Percentiles rank a stretch among this genome's conserved stretches.
phyloP scores from a whole-genome alignment of 768 basidiomycete genomes.

The Suillus clintonianus region DNA sequence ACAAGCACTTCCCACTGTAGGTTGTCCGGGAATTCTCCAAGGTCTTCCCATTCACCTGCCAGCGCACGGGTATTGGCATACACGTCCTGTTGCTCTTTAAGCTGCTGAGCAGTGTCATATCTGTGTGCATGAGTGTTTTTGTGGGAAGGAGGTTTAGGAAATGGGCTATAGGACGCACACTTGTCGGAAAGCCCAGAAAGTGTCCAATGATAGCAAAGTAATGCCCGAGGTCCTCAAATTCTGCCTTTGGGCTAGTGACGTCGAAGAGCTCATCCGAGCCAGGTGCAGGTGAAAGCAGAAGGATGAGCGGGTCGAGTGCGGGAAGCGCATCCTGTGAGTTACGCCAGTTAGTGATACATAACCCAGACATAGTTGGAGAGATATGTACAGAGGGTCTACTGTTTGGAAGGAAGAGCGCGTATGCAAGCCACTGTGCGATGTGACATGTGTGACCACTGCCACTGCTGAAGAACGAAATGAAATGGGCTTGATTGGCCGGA shows the following conservation, averaged over 20 bases:
- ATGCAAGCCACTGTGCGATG: slow-evolving; percentile 61
- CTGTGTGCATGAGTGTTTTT: slow-evolving; percentile 21
- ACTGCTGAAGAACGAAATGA: slow-evolving; percentile 52
- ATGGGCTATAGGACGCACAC: slow-evolving; percentile 34
- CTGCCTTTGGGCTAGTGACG: slow-evolving; percentile 50
- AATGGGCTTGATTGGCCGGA: slow-evolving; percentile 50
- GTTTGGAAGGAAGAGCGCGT: slow-evolving; percentile 29
- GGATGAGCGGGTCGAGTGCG: slow-evolving; percentile 50
- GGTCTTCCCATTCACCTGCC: slow-evolving; percentile 38
- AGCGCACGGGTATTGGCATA: slow-evolving; percentile 51
- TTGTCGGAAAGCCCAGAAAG: slow-evolving; percentile 52
- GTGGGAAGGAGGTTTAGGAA: not conserved
- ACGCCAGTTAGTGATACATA: not conserved
- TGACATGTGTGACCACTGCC: slow-evolving; percentile 52
- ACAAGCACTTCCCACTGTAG: slow-evolving; percentile 76
- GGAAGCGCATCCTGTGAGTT: slow-evolving; percentile 47
- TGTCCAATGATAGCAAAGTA: slow-evolving; percentile 60
- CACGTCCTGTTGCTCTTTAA: slow-evolving; percentile 56
- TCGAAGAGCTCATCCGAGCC: slow-evolving; percentile 51
- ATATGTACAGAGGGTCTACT: slow-evolving; percentile 11
- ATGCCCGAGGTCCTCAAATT: slow-evolving; percentile 62
- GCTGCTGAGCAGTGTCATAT: slow-evolving; percentile 54
- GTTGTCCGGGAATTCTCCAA: slow-evolving; percentile 67
- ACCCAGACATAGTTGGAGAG: slow-evolving; percentile 4
- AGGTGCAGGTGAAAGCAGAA: slow-evolving; percentile 48